A percentile compares a stretch with the other conserved stretches of the same genome.
phyloP scores from a whole-genome alignment of 2,329 filamentous ascomycete genomes.

The Aspergillus caelatus region DNA sequence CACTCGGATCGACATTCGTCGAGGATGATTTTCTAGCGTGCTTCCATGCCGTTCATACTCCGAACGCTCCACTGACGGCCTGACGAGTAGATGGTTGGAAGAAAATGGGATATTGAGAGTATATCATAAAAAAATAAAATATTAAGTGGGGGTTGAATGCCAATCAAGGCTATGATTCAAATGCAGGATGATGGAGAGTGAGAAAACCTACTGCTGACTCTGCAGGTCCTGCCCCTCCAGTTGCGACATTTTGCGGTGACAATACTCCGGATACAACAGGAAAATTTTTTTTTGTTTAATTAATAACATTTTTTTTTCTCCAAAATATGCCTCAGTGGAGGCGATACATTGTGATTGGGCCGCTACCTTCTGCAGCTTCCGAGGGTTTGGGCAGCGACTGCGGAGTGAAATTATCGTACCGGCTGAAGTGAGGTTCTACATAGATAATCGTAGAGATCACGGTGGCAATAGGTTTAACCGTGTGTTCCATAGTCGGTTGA shows the following conservation, averaged over 20 bases:
- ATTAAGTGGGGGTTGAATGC: background rate
- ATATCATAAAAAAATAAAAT: background rate
- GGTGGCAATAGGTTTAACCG: background rate
- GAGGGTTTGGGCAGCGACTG: conserved; percentile 7
- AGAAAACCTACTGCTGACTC: background rate
- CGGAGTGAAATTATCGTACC: conserved; percentile 4
- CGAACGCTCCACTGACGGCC: conserved; percentile 11
- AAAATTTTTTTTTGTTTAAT: background rate
- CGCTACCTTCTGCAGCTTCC: conserved; percentile 3
- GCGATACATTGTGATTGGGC: conserved; percentile 9
- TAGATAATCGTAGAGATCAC: background rate
- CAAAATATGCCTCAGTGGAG: conserved; percentile 7
- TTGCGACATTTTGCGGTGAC: conserved; percentile 5
- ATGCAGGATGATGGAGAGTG: background rate
- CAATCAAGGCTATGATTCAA: background rate
- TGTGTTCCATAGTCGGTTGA: background rate
- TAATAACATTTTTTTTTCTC: background rate
- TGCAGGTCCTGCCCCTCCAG: conserved; percentile 8
- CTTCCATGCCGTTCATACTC: conserved; percentile 21
- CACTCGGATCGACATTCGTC: background rate
- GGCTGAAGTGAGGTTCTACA: background rate
- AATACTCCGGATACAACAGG: background rate
- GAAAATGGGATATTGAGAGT: conserved; percentile 5
- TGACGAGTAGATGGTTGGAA: conserved; percentile 3
- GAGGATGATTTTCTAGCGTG: conserved; percentile 24